Conservation (phyloP, 2,329 filamentous ascomycete genomes). For the Ramularia endophylla region DNA sequence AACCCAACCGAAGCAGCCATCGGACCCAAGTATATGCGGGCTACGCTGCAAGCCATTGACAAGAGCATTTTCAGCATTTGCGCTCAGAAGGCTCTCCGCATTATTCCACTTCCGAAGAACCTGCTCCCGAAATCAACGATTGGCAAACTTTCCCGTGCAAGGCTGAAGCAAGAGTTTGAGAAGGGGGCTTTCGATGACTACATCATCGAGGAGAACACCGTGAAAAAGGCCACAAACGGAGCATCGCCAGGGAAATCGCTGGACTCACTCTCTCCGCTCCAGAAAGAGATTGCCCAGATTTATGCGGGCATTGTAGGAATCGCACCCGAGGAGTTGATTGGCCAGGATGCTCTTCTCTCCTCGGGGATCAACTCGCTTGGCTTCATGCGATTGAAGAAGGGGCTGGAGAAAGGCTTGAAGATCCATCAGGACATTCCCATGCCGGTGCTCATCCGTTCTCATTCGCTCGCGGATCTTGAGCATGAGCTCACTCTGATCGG, state of each 20-base stretch:
- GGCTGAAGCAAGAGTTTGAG: slow-evolving; percentile 15
- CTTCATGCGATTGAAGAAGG: slow-evolving; percentile 19
- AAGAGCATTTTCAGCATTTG: slow-evolving; percentile 15
- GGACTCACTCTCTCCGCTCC: slow-evolving; percentile 8
- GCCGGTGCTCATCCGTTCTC: slow-evolving; percentile 14
- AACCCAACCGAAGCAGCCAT: slow-evolving; percentile 18
- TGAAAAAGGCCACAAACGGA: neutral
- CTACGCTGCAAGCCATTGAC: slow-evolving; percentile 14
- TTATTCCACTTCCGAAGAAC: slow-evolving; percentile 16
- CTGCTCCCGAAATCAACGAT: slow-evolving; percentile 19
- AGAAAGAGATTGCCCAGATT: slow-evolving; percentile 15
- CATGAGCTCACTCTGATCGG: slow-evolving; percentile 14
- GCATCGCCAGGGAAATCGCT: neutral
- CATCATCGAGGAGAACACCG: slow-evolving; percentile 2
- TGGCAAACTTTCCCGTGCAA: slow-evolving; percentile 20
- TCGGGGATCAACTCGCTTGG: slow-evolving; percentile 15
- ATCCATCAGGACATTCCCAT: slow-evolving; percentile 17
- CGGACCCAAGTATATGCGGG: slow-evolving; percentile 11
- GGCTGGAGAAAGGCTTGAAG: slow-evolving; percentile 15
- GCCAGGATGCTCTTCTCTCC: slow-evolving; percentile 12
- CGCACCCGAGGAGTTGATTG: slow-evolving; percentile 8
- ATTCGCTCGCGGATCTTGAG: slow-evolving; percentile 15
- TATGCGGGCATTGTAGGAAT: slow-evolving; percentile 13
- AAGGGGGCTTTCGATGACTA: slow-evolving; percentile 12
- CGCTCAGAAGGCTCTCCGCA: slow-evolving; percentile 15